Evolutionary conservation across 1,284 basidiomycete genomes (phyloP), one percentile per base, ranked within the genome.

Genomic region (Neotropicomus parvogracilis): DNA sequence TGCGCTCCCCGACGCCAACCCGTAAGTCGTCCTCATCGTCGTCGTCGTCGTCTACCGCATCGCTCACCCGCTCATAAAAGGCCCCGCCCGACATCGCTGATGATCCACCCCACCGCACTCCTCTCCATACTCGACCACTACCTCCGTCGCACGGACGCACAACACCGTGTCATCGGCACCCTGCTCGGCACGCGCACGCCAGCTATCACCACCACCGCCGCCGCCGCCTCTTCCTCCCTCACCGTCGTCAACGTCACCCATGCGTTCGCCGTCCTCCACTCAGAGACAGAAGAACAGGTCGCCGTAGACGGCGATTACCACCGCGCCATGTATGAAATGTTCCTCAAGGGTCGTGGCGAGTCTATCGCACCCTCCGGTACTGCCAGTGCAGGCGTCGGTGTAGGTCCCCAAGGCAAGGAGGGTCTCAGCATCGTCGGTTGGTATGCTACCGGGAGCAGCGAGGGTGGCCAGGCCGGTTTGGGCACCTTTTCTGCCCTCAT

Each of bases 121-220:
- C 94, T 97, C 66, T 88, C 91, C 49, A 94, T 98, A 73, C 85
- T 99, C 55, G 95, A 98, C 71, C 95, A 99, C 74, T 97, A 94
- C 72, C 83, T 98, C 43, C 88, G 97, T 32, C 83, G 94, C 54
- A 86, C 81, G 43, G 81, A 86, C 59, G 69, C 75, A 32, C 89
- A 94, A 62, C 88, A 88, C 56, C 83, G 95, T 49, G 95, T 99
- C 8, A 95, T 99, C 65, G 97, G 97, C 20, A 97, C 97, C 0
- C 80, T 99, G 26, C 85, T 99, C 36, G 95, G 95, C 12, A 83
- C 80, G 41, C 83, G 95, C 58, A 33, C 35, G 1, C 12, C 56
- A 2, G 17, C 32, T 27, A 20, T 45, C 0, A 26, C 46, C 17
- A n/a, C 59, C 5, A 29, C 55, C 2, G 20, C 28, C 19, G 20